Conservation (phyloP, 2,329 filamentous ascomycete genomes). For the Aspergillus awamori region DNA sequence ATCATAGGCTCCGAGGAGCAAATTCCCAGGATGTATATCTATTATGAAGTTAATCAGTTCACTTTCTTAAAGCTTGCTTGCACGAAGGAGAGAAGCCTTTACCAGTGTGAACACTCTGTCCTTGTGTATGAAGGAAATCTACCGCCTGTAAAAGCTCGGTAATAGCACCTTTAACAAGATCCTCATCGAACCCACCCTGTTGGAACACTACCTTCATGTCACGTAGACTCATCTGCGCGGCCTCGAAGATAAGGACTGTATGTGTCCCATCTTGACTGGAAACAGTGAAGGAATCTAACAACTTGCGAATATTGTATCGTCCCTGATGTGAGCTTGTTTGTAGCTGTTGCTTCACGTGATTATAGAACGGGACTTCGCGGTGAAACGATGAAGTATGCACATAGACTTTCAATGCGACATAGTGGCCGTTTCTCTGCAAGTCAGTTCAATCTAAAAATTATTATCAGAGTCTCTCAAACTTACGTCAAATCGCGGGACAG, state of each 20-base stretch:
- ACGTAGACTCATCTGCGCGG: conserved; percentile 31
- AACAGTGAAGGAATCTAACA: conserved; percentile 39
- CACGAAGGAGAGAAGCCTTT: neutral
- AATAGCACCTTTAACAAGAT: conserved; percentile 27
- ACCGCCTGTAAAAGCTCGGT: conserved; percentile 31
- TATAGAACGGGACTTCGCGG: conserved; percentile 32
- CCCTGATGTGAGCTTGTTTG: conserved; percentile 26
- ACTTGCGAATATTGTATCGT: conserved; percentile 29
- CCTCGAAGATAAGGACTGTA: conserved; percentile 33
- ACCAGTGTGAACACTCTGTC: conserved; percentile 35
- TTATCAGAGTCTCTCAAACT: neutral
- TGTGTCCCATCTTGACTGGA: conserved; percentile 30
- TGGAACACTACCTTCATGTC: conserved; percentile 26
- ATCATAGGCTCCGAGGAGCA: conserved; percentile 36
- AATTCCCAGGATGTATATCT: conserved; percentile 40
- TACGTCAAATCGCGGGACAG: conserved; percentile 30
- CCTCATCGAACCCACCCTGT: conserved; percentile 24
- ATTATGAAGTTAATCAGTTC: neutral
- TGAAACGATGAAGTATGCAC: conserved; percentile 27
- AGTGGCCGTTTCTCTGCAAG: conserved; percentile 20
- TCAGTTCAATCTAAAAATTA: conserved; percentile 8
- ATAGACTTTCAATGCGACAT: conserved; percentile 30
- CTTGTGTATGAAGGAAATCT: conserved; percentile 35
- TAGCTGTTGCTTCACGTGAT: conserved; percentile 25
- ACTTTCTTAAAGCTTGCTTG: neutral